Conservation (phyloP, 2,329 filamentous ascomycete genomes). For the Teratosphaeria gauchensis region DNA sequence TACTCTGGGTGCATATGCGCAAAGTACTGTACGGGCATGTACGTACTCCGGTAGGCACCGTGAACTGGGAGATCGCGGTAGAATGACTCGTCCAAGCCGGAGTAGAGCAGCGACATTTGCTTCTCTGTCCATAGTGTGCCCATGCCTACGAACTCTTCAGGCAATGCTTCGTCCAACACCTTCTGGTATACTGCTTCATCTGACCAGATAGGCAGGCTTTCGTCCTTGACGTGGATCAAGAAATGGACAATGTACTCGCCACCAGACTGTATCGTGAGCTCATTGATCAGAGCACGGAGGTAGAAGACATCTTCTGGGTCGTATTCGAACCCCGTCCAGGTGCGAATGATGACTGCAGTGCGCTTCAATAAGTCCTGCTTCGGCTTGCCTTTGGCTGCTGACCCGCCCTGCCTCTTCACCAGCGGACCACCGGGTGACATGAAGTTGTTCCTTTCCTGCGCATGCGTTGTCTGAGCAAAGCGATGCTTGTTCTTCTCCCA, state of each 20-base stretch:
- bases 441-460: not conserved
- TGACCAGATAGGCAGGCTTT: constrained; percentile 70
- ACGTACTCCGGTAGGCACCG: constrained; percentile 62
- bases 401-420: not conserved
- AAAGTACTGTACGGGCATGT: constrained; percentile 93
- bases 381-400: constrained; percentile 15
- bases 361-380: constrained; percentile 36
- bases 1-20: constrained; percentile 81
- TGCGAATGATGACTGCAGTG: constrained; percentile 71
- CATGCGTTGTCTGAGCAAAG: constrained; percentile 36
- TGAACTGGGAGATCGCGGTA: constrained; percentile 57
- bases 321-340: constrained; percentile 74
- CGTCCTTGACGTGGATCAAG: constrained; percentile 73
- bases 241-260: constrained; percentile 79
- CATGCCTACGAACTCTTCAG: constrained; percentile 42
- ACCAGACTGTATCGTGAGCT: constrained; percentile 66
- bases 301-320: constrained; percentile 72
- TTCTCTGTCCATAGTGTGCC: constrained; percentile 44
- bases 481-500: constrained; percentile 59
- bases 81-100: constrained; percentile 39
- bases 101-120: constrained; percentile 47
- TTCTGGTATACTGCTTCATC: constrained; percentile 63
- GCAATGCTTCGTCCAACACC: constrained; percentile 44
- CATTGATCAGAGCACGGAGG: constrained; percentile 69
- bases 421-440: constrained; percentile 15